Evolutionary conservation across 257 asterid genomes (phyloP).

Genomic region (Ophiorrhiza pumila): DNA sequence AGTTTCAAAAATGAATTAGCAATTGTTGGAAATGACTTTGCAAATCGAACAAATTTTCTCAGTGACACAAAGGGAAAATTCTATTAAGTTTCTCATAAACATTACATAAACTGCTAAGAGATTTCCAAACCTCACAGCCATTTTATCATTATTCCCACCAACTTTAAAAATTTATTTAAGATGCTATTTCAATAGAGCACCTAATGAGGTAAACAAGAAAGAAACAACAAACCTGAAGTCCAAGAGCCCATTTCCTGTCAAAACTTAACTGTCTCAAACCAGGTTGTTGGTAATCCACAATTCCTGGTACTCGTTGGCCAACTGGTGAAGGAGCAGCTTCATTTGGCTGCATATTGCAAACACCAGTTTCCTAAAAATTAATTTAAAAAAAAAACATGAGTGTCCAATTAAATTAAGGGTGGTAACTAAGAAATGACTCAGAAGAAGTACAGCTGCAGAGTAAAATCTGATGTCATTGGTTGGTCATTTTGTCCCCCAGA

Average conservation of each 20-base stretch:
- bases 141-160: not conserved
- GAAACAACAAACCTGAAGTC: slow-evolving; percentile 72
- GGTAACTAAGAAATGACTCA: not conserved
- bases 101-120: not conserved
- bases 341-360: slow-evolving; percentile 40
- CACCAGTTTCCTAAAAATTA: slow-evolving; percentile 45
- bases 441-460: not conserved
- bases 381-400: not conserved
- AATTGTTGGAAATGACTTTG: not conserved
- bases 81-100: not conserved
- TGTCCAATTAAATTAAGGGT: too few species aligned
- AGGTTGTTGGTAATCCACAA: slow-evolving; percentile 53
- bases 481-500: not conserved
- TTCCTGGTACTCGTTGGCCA: slow-evolving; percentile 59
- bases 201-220: slow-evolving; percentile 2
- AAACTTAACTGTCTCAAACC: slow-evolving; percentile 57
- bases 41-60: not conserved
- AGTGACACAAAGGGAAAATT: too few species aligned
- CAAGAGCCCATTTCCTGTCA: slow-evolving; percentile 94
- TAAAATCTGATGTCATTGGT: not conserved
- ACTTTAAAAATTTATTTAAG: not conserved
- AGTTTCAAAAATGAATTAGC: not conserved
- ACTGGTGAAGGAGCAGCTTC: slow-evolving; percentile 49
- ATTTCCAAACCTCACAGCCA: not conserved
- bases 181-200: not conserved